Percentiles rank a stretch among this genome's conserved stretches.
Conservation (phyloP, 148 eudicot genomes). For the Pouteria glomerata region DNA sequence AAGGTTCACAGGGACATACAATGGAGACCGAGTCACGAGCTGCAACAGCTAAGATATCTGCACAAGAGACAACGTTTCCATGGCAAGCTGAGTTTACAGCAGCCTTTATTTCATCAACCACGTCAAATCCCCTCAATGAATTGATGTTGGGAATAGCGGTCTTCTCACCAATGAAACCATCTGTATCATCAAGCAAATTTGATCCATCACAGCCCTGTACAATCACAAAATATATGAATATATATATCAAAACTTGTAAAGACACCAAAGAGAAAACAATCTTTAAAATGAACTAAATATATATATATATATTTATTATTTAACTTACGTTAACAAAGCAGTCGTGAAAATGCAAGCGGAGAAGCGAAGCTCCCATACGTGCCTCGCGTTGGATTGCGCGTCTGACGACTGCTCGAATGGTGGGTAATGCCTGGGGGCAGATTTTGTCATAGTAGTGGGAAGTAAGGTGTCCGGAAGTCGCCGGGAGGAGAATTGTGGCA, state of each 20-base stretch:
- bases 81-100: slow-evolving; percentile 38
- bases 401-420: slow-evolving; percentile 13
- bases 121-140: slow-evolving; percentile 50
- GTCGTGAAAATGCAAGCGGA: slow-evolving; percentile 58
- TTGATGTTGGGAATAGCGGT: slow-evolving; percentile 35
- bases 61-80: slow-evolving; percentile 43
- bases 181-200: slow-evolving; percentile 32
- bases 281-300: no score
- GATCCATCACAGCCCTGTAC: slow-evolving; percentile 59
- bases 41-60: slow-evolving; percentile 50
- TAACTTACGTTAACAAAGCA: slow-evolving; percentile 52
- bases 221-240: background rate
- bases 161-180: slow-evolving; percentile 42
- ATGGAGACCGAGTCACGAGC: slow-evolving; percentile 41
- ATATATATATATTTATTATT: background rate
- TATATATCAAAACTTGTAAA: background rate
- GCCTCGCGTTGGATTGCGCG: slow-evolving; percentile 31
- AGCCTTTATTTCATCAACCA: slow-evolving; percentile 38
- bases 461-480: slow-evolving; percentile 5
- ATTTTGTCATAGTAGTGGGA: background rate
- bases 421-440: slow-evolving; percentile 13
- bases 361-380: slow-evolving; percentile 55
- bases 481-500: background rate
- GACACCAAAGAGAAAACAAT: background rate
- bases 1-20: slow-evolving; percentile 14